phyloP scores from a whole-genome alignment of 1,284 basidiomycete species.

The Melampsora larici-populina region DNA sequence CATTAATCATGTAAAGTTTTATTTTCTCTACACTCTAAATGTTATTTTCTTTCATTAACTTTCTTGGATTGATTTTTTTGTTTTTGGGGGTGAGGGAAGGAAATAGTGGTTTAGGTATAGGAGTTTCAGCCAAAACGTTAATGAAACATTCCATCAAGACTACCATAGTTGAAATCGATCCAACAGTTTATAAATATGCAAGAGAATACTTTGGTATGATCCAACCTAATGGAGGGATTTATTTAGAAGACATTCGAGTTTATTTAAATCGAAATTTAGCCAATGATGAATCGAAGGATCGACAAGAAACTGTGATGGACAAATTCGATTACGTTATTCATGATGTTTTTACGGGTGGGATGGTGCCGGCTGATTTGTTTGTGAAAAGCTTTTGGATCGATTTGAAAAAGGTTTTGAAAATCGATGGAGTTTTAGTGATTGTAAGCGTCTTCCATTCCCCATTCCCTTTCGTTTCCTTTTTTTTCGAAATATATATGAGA shows the following conservation, averaged over 20 bases:
- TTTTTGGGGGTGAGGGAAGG: not conserved
- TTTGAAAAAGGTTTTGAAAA: constrained; percentile 64
- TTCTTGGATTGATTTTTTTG: not conserved
- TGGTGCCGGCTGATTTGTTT: constrained; percentile 75
- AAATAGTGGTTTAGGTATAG: constrained; percentile 74
- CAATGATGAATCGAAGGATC: too few relatives aligned
- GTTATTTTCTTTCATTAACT: not conserved
- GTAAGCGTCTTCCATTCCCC: constrained; percentile 58
- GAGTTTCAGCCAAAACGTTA: constrained; percentile 72
- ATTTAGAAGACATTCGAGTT: constrained; percentile 69
- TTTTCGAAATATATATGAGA: not conserved
- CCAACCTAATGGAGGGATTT: constrained; percentile 63
- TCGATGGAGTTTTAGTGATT: constrained; percentile 72
- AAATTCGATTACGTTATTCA: constrained; percentile 76
- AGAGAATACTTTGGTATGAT: constrained; percentile 70
- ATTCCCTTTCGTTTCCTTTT: not conserved
- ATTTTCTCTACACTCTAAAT: not conserved
- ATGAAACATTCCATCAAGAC: constrained; percentile 65
- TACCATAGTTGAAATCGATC: constrained; percentile 79
- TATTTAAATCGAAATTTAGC: constrained; percentile 61
- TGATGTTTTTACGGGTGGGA: constrained; percentile 86
- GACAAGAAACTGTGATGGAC: not conserved
- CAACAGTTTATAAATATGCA: constrained; percentile 78
- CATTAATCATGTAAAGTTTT: constrained; percentile 64
- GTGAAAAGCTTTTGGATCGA: constrained; percentile 75